phyloP scores from a whole-genome alignment of 768 basidiomycete genomes.

The Boletus patriciae region DNA sequence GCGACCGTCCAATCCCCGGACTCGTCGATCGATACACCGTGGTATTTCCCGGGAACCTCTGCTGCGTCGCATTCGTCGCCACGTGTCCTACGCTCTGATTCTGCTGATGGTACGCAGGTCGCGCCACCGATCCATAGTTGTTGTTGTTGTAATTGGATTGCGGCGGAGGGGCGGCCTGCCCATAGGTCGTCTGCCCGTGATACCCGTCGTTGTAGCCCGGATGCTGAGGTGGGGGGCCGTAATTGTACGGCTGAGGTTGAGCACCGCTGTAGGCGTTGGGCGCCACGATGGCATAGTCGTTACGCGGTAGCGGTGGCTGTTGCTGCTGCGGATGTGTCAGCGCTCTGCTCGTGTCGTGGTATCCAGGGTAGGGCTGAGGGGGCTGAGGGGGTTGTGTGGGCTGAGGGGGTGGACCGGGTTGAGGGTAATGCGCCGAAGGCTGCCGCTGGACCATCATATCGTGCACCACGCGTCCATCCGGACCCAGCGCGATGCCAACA shows the following conservation, averaged over 20 bases:
- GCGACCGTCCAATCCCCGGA: constrained; percentile 45
- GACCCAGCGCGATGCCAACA: constrained; percentile 83
- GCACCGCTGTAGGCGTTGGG: constrained; percentile 10
- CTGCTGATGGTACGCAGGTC: constrained; percentile 8
- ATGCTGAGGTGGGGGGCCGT: constrained; percentile 24
- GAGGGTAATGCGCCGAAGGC: constrained; percentile 12
- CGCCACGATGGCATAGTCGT: constrained; percentile 19
- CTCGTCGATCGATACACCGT: constrained; percentile 43
- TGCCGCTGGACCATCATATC: constrained; percentile 63
- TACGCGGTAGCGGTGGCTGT: constrained; percentile 21
- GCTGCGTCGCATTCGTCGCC: constrained; percentile 35
- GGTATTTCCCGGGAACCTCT: constrained; percentile 25
- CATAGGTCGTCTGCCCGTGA: constrained; percentile 15
- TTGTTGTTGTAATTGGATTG: constrained; percentile 8
- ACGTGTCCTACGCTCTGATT: constrained; percentile 28
- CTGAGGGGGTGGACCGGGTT: constrained; percentile 3
- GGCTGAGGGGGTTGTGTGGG: constrained; percentile 14
- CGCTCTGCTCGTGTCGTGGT: constrained; percentile 31
- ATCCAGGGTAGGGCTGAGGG: constrained; percentile 21
- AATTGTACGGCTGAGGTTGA: constrained; percentile 17
- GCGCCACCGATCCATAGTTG: constrained; percentile 1
- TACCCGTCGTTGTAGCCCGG: constrained; percentile 19
- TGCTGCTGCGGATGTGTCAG: constrained; percentile 36
- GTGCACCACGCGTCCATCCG: constrained; percentile 73
- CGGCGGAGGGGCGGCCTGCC: constrained; percentile 15